Percentiles rank a stretch among this genome's conserved stretches.
Conservation (phyloP, 2,329 filamentous ascomycete species). For the Periconia sp. region DNA sequence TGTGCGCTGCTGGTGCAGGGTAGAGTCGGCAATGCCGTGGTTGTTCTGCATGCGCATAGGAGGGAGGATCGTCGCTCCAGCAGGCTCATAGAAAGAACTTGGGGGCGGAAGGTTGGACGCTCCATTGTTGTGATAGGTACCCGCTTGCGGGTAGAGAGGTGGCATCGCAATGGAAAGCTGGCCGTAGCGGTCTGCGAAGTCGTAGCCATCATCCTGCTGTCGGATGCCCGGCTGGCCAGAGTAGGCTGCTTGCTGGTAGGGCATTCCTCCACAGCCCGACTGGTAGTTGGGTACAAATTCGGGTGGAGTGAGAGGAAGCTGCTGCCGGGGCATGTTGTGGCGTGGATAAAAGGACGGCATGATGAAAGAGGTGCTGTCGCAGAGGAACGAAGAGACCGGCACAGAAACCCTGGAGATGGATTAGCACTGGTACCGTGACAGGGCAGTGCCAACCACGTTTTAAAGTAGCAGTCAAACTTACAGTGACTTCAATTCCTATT, state of each 20-base stretch:
- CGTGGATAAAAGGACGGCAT: slow-evolving; percentile 61
- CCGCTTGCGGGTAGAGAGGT: slow-evolving; percentile 48
- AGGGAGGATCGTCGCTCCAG: slow-evolving; percentile 53
- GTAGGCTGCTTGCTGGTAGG: slow-evolving; percentile 54
- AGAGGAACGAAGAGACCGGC: slow-evolving; percentile 52
- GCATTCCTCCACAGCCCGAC: slow-evolving; percentile 53
- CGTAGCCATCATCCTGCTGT: slow-evolving; percentile 54
- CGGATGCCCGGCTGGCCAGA: slow-evolving; percentile 46
- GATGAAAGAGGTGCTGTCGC: slow-evolving; percentile 42
- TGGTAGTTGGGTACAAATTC: slow-evolving; percentile 54
- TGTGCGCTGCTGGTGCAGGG: slow-evolving; percentile 48
- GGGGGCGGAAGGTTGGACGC: slow-evolving; percentile 43
- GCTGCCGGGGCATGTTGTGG: slow-evolving; percentile 49
- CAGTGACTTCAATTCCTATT: slow-evolving; percentile 48
- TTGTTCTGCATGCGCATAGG: slow-evolving; percentile 53
- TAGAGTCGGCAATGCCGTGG: slow-evolving; percentile 43
- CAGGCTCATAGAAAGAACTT: slow-evolving; percentile 52
- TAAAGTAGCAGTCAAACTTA: too few relatives aligned
- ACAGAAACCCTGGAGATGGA: too few relatives aligned
- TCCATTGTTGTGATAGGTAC: slow-evolving; percentile 46
- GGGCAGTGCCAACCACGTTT: too few relatives aligned
- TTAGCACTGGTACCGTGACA: too few relatives aligned
- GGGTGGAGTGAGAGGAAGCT: slow-evolving; percentile 56
- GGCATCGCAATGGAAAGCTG: slow-evolving; percentile 49
- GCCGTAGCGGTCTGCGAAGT: slow-evolving; percentile 54